These are phyloP conservation scores for Chamaenerion angustifolium DNA, from an alignment of 345 rosid species.

Conservation along the genomic window DNA sequence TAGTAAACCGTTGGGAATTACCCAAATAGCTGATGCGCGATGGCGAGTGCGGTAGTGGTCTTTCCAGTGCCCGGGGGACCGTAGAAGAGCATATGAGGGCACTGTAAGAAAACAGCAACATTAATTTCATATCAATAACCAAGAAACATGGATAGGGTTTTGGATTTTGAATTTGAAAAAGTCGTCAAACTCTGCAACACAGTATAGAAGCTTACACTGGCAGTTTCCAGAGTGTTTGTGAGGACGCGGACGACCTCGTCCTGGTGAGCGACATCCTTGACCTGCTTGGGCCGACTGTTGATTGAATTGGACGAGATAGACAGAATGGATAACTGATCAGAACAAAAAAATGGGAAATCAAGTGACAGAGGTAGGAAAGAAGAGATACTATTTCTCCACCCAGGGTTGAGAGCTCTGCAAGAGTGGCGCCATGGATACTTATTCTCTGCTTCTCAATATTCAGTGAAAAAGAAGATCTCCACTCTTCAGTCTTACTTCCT, in stretches of 20 bases:
- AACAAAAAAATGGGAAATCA: neutral
- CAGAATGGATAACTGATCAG: neutral
- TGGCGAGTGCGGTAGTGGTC: constrained; percentile 93
- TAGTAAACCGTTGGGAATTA: constrained; percentile 8
- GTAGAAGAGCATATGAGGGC: constrained; percentile 94
- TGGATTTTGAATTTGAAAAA: neutral
- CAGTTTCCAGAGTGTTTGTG: constrained; percentile 83
- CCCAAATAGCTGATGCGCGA: constrained; percentile 92
- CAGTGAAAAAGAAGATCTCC: too few relatives aligned
- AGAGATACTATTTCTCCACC: constrained; percentile 79
- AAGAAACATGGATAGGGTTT: neutral
- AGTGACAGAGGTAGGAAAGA: neutral
- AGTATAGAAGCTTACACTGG: constrained; percentile 23
- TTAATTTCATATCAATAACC: neutral
- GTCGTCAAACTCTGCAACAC: neutral
- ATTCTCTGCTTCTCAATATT: too few relatives aligned
- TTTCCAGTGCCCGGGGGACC: constrained; percentile 98
- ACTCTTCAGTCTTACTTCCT: too few relatives aligned
- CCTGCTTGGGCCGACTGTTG: constrained; percentile 78
- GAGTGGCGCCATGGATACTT: constrained; percentile 95
- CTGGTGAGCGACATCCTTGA: constrained; percentile 88
- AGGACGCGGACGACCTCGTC: constrained; percentile 98
- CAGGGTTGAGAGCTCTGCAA: constrained; percentile 80
- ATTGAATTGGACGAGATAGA: constrained; percentile 6
- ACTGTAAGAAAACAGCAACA: constrained; percentile 20